Percentiles rank a stretch among this genome's conserved stretches.
phyloP scores from a whole-genome alignment of 257 asterid genomes.

The Gynochthodes officinalis region DNA sequence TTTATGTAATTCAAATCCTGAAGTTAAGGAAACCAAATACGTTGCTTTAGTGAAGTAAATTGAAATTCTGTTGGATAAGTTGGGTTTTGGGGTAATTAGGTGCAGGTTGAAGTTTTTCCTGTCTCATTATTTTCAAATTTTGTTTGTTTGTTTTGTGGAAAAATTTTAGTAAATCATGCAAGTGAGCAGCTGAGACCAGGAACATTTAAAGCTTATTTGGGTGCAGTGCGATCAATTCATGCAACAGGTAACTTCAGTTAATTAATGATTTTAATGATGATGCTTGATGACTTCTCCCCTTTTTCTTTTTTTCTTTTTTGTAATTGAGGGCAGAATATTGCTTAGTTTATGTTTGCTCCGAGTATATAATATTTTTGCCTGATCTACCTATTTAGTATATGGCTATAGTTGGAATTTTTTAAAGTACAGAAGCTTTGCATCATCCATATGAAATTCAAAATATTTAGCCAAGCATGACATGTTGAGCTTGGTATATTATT shows the following conservation, averaged over 20 bases:
- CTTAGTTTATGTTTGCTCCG: not conserved
- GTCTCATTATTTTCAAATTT: slow-evolving; percentile 1
- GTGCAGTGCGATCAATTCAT: slow-evolving; percentile 57
- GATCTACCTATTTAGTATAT: not conserved
- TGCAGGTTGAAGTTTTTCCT: not conserved
- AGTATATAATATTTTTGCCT: not conserved
- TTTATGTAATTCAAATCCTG: not conserved
- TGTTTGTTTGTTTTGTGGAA: slow-evolving; percentile 9
- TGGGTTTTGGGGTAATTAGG: not conserved
- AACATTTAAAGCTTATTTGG: slow-evolving; percentile 29
- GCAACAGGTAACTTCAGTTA: slow-evolving; percentile 50
- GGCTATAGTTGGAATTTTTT: not conserved
- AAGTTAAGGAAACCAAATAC: not conserved
- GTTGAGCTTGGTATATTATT: not conserved
- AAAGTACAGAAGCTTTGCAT: not conserved
- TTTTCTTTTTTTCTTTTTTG: not conserved
- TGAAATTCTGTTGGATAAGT: not conserved
- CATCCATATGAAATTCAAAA: not conserved
- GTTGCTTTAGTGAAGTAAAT: not conserved
- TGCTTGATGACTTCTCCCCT: not conserved
- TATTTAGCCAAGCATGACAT: not conserved
- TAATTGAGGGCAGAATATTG: not conserved
- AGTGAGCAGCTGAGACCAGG: slow-evolving; percentile 41
- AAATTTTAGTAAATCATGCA: slow-evolving; percentile 37
- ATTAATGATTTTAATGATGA: not conserved